Percentiles rank a stretch among this genome's conserved stretches.
Evolutionary conservation across 768 basidiomycete genomes (phyloP).

Genomic region (Pisolithus orientalis): DNA sequence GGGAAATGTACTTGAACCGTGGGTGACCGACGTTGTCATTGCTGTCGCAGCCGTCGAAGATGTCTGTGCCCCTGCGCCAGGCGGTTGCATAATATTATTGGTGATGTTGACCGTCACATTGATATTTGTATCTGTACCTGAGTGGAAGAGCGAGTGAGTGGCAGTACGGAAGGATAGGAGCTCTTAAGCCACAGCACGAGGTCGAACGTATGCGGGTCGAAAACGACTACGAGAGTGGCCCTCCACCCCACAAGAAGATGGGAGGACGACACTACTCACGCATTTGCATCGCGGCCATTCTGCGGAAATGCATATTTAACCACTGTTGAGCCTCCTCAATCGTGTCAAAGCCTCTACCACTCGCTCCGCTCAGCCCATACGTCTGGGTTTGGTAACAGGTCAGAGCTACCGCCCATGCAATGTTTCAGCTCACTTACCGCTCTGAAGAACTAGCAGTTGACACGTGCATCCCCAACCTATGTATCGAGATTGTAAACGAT

Average conservation of each 20-base stretch:
- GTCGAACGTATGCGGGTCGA: background rate
- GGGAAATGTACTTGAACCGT: background rate
- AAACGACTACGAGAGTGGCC: background rate
- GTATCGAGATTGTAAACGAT: too few species aligned
- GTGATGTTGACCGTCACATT: background rate
- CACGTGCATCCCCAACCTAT: too few species aligned
- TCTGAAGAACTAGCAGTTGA: background rate
- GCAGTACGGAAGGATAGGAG: background rate
- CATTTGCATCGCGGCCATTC: slow-evolving; percentile 6
- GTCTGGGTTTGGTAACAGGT: slow-evolving; percentile 12
- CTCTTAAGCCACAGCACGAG: background rate
- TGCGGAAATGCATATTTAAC: slow-evolving; percentile 9
- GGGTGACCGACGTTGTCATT: background rate
- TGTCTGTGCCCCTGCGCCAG: background rate
- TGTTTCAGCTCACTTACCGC: background rate
- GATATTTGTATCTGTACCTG: background rate
- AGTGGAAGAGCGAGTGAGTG: background rate
- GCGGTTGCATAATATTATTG: background rate
- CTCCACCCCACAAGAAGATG: background rate
- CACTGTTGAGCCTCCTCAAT: slow-evolving; percentile 21
- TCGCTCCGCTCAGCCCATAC: slow-evolving; percentile 24
- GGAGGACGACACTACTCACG: slow-evolving; percentile 12
- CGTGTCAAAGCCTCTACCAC: slow-evolving; percentile 27
- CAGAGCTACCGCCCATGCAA: background rate
- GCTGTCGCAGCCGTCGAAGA: background rate